Evolutionary conservation across 2,329 filamentous ascomycete species (phyloP), one percentile per base, ranked within the genome.

Genomic region (Talaromyces sp.): DNA sequence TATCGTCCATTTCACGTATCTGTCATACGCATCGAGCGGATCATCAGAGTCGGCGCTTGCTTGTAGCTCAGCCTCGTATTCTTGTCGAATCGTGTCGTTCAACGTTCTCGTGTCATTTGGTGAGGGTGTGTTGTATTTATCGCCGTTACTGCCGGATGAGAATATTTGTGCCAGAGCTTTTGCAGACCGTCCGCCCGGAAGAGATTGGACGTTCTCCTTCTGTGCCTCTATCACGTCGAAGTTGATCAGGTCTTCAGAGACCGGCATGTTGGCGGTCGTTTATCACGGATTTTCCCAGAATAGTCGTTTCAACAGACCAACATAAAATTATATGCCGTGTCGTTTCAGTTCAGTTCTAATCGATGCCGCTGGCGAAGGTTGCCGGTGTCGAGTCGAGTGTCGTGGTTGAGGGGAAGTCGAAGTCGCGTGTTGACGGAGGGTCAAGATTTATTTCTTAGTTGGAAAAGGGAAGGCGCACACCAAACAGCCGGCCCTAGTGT

Each of bases 121-220:
- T 43, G 88, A 90, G 6, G 89, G 87, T 7, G 87, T 85, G 22
- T 84, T 77, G 53, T 86, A 79, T 72, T 84, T 85, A 64, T 87
- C 83, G 38, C 72, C 70, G 13, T 71, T 74, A 47, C 75, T 80
- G 67, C 71, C 78, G 59, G 73, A 74, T 13, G 63, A 91, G 84
- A 68, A 93, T 89, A 84, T 86, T 63, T 93, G 87, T 34, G 89
- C 93, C 61, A 99, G 89, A 63, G 95, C 93, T 80, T 89, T 91
- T 54, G 94, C 95, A 47, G 94, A 98, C 69, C 95, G 84, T 38
- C 89, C 95, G 68, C 92, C 91, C 17, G 94, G 93, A 13, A 99
- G 85, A 25, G 93, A 89, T 78, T 97, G 93, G 65, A 99, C 97
- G 79, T 99, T 99, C 81, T 99, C 95, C 80, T 99, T 99, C 73